phyloP scores from a whole-genome alignment of 805 yeast species.

The Wickerhamiella alocasiicola region DNA sequence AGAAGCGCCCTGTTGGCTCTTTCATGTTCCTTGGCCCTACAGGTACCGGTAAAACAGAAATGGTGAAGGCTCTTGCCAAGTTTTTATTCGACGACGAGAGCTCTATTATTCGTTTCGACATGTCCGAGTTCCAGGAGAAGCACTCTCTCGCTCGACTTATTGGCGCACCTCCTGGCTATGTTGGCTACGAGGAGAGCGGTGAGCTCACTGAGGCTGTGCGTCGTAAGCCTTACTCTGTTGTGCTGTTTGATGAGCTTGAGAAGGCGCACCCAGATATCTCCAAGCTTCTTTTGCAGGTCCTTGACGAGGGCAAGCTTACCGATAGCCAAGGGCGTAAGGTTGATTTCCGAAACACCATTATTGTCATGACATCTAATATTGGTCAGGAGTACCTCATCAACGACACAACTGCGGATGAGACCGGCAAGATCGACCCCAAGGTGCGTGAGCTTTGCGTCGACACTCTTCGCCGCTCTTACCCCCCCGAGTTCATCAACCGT shows the following conservation, averaged over 20 bases:
- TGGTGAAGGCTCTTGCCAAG: constrained; percentile 84
- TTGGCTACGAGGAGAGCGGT: constrained; percentile 86
- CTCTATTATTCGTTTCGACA: constrained; percentile 83
- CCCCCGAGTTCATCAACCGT: constrained; percentile 93
- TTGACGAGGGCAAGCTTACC: constrained; percentile 89
- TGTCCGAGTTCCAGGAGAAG: constrained; percentile 96
- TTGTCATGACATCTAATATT: constrained; percentile 92
- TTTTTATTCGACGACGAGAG: constrained; percentile 82
- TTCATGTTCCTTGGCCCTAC: constrained; percentile 97
- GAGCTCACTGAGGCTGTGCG: constrained; percentile 94
- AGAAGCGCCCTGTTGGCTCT: constrained; percentile 89
- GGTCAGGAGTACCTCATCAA: constrained; percentile 86
- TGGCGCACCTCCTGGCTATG: constrained; percentile 98
- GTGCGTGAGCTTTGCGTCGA: constrained; percentile 52
- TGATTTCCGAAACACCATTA: constrained; percentile 87
- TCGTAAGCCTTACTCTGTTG: constrained; percentile 89
- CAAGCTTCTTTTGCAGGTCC: constrained; percentile 75
- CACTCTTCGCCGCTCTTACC: constrained; percentile 57
- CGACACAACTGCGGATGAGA: constrained; percentile 35
- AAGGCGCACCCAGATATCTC: constrained; percentile 96
- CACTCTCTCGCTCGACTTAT: constrained; percentile 81
- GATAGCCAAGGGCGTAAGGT: constrained; percentile 92
- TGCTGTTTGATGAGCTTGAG: constrained; percentile 66
- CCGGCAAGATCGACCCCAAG: constrained; percentile 40
- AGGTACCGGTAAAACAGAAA: constrained; percentile 96